Evolutionary conservation across 2,329 filamentous ascomycete species (phyloP).

Genomic region (Ascochyta pisi): DNA sequence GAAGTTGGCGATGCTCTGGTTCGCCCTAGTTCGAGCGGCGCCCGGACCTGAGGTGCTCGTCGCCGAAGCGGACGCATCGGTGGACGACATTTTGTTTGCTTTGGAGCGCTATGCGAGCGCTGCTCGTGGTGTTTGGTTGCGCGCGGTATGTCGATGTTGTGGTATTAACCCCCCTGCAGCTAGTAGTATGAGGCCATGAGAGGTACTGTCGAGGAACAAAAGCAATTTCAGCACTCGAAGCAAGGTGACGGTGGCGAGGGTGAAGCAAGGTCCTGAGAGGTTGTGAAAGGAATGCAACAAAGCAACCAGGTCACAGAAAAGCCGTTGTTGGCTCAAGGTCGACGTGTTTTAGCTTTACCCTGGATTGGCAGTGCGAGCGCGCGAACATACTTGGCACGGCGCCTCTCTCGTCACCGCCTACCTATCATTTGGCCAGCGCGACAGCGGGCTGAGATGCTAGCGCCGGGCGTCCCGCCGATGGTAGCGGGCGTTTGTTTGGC

Average conservation of each 20-base stretch:
- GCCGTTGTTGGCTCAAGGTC: slow-evolving; percentile 12
- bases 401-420: slow-evolving; percentile 17
- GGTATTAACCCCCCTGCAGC: slow-evolving; percentile 1
- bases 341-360: slow-evolving; percentile 15
- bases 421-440: slow-evolving; percentile 4
- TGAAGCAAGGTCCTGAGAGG: slow-evolving; percentile 9
- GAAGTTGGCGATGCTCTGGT: slow-evolving; percentile 49
- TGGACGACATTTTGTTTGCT: slow-evolving; percentile 2
- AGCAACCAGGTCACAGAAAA: slow-evolving; percentile 7
- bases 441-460: slow-evolving; percentile 1
- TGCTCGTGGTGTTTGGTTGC: slow-evolving; percentile 1
- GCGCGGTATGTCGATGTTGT: slow-evolving; percentile 2
- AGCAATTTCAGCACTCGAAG: not conserved
- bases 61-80: not conserved
- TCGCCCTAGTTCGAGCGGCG: slow-evolving; percentile 12
- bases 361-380: slow-evolving; percentile 1
- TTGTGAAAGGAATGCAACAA: slow-evolving; percentile 14
- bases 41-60: not conserved
- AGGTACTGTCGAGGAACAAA: not conserved
- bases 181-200: slow-evolving; percentile 12
- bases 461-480: slow-evolving; percentile 10
- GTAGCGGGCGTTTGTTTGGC: not conserved
- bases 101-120: slow-evolving; percentile 10
- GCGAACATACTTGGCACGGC: slow-evolving; percentile 10
- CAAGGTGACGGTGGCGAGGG: slow-evolving; percentile 2